A percentile compares a stretch with the other conserved stretches of the same genome.
Conservation (phyloP, 2,329 filamentous ascomycete genomes). For the Periconia sp. region DNA sequence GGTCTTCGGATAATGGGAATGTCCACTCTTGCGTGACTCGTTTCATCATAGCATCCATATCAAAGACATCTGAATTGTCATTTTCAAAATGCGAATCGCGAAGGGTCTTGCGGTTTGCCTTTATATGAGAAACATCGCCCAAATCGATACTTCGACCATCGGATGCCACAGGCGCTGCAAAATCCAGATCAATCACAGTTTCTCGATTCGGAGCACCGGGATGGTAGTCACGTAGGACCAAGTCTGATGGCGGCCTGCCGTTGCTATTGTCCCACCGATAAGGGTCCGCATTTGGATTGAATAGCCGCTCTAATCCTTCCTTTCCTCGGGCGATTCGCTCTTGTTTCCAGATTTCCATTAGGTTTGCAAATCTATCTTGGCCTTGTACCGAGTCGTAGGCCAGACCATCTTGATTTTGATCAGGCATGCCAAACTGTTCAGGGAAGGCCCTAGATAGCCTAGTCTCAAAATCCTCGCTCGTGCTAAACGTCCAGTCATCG, state of each 20-base stretch:
- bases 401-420: constrained; percentile 35
- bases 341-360: constrained; percentile 57
- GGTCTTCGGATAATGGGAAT: constrained; percentile 12
- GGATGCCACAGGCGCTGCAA: constrained; percentile 44
- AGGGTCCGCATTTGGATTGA: constrained; percentile 57
- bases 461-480: constrained; percentile 63
- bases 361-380: constrained; percentile 34
- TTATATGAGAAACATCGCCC: constrained; percentile 57
- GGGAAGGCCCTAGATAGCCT: constrained; percentile 40
- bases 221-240: constrained; percentile 53
- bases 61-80: constrained; percentile 30
- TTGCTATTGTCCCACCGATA: constrained; percentile 55
- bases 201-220: constrained; percentile 49
- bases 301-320: constrained; percentile 59
- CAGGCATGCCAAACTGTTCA: constrained; percentile 43
- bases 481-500: constrained; percentile 67
- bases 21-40: constrained; percentile 53
- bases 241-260: constrained; percentile 55
- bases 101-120: constrained; percentile 54
- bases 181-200: constrained; percentile 61
- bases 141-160: constrained; percentile 46
- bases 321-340: constrained; percentile 60
- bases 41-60: constrained; percentile 26
- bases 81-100: constrained; percentile 46
- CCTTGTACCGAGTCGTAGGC: constrained; percentile 25